Evolutionary conservation across 441 rosid species (phyloP).

Genomic region (Arabidopsis lyrata): DNA sequence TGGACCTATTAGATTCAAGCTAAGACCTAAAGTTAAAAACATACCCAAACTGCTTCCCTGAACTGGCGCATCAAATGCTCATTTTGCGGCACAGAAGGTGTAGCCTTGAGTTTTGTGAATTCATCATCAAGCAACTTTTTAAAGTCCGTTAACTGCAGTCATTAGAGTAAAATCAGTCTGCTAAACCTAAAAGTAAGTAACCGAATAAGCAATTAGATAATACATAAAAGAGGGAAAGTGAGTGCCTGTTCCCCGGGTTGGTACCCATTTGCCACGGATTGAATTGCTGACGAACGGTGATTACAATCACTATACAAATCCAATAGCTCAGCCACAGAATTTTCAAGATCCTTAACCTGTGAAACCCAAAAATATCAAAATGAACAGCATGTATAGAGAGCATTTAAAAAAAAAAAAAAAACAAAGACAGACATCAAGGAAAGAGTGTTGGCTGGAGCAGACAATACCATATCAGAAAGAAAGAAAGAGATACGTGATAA

Average conservation of each 20-base stretch:
- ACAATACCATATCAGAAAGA: not conserved
- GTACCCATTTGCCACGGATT: slow-evolving; percentile 65
- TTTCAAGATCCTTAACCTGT: slow-evolving; percentile 84
- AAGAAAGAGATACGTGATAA: not conserved
- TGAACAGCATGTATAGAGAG: slow-evolving; percentile 12
- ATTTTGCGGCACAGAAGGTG: slow-evolving; percentile 50
- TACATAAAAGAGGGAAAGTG: slow-evolving; percentile 21
- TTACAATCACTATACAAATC: slow-evolving; percentile 60
- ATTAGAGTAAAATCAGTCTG: slow-evolving; percentile 26
- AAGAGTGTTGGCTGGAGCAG: not conserved
- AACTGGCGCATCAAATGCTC: slow-evolving; percentile 72
- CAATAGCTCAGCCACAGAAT: slow-evolving; percentile 64
- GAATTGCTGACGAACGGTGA: slow-evolving; percentile 61
- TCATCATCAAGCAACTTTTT: slow-evolving; percentile 70
- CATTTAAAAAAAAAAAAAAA: not conserved
- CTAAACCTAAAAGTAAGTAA: slow-evolving; percentile 18
- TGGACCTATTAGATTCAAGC: slow-evolving; percentile 7
- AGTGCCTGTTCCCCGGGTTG: slow-evolving; percentile 67
- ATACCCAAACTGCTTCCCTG: slow-evolving; percentile 87
- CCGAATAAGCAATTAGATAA: not conserved
- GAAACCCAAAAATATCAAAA: slow-evolving; percentile 19
- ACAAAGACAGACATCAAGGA: slow-evolving; percentile 10
- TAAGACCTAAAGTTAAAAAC: slow-evolving; percentile 19
- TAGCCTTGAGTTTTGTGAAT: slow-evolving; percentile 57
- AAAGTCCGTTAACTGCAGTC: slow-evolving; percentile 77